Base-by-base conservation (phyloP, 176 grass and related monocot genomes). In the Triticum turgidum region DNA sequence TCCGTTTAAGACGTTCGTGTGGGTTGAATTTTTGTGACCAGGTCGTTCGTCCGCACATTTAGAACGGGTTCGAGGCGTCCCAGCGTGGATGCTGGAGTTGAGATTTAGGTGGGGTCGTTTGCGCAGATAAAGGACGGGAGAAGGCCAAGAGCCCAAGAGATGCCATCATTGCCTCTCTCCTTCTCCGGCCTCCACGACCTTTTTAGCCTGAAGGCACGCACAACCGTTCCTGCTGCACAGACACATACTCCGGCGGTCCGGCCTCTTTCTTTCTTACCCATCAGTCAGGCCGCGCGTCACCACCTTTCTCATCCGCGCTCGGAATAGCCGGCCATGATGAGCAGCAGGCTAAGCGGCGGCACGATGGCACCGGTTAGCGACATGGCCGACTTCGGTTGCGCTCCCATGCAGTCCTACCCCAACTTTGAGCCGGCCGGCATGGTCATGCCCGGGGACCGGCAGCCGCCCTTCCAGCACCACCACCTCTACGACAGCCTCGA, bases 331-430 rank as follows among this genome's bases (percentile, higher is more conserved):
- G 45, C 32, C 71, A 83, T 91, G 92, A 89, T 89, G 89, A 86
- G 83, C 88, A 73, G 42, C 56, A 83, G 80, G 65, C 49, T 89
- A 61, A 81, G 71, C 90, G n/a, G 64, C 69, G 83, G 68, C 79
- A 61, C 79, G 4, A 90, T 91, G 35, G 61, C 84, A 6, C 68
- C 76, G 11, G 1, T 68, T 20, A 9, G 21, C 27, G 85, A 84
- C 56, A 34, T 34, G n/a, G 52, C 29, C 66, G 84, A 82, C 71
- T 92, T 85, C 76, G 65, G 78, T 45, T 90, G 83, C 78, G 15
- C 77, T 7, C 30, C 87, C 82, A 87, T 87, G 85, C 83, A 86
- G 7, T 17, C 84, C 74, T 76, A 86, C 63, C 18, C 73, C 24
- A 71, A 76, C 71, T 85, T 89, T 77, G 92, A 91, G 39, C 22